phyloP scores from a whole-genome alignment of 257 asterid species.

The Linderniella brevidens region DNA sequence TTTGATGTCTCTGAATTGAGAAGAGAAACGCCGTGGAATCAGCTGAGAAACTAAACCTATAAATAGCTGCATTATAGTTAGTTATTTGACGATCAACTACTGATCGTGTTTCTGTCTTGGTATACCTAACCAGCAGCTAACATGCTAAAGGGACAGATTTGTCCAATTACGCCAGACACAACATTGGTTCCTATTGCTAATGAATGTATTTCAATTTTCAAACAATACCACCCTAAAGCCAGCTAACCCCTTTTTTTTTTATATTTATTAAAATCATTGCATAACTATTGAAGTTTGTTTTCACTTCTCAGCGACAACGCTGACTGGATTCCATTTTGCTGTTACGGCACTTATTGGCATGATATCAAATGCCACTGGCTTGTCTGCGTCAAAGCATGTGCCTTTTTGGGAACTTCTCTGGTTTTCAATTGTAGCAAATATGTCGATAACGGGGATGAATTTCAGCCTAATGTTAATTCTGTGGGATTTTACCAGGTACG shows the following conservation, averaged over 20 bases:
- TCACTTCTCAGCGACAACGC: constrained; percentile 59
- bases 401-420: constrained; percentile 97
- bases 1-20: no score
- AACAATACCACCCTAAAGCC: no score
- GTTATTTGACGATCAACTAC: constrained; percentile 11
- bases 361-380: constrained; percentile 81
- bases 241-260: not conserved
- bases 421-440: constrained; percentile 88
- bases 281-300: constrained; percentile 6
- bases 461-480: constrained; percentile 93
- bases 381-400: constrained; percentile 75
- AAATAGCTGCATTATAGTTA: not conserved
- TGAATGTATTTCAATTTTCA: not conserved
- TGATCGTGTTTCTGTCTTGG: constrained; percentile 3
- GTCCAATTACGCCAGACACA: no score
- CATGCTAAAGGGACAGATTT: no score
- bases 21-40: no score
- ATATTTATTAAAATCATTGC: no score
- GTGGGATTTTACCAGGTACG: constrained; percentile 96
- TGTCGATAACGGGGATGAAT: constrained; percentile 96
- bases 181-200: no score
- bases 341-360: constrained; percentile 88
- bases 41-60: no score
- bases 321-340: constrained; percentile 93
- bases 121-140: no score